Conservation (phyloP, 176 grass and related monocot genomes). For the Zizania latifolia region DNA sequence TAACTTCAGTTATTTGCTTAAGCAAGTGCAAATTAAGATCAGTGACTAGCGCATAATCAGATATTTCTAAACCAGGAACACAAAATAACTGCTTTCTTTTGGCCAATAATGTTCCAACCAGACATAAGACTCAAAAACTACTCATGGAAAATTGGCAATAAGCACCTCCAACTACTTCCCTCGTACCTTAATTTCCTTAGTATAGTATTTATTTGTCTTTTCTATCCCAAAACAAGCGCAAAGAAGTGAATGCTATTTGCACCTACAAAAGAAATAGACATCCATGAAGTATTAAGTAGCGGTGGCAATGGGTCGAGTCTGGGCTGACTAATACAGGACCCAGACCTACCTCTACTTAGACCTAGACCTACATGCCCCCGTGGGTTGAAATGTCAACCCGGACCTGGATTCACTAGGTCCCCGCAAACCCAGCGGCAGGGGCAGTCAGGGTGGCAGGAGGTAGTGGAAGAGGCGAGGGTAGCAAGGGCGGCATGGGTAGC, state of each 20-base stretch:
- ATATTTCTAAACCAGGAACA: neutral
- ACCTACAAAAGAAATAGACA: conserved; percentile 9
- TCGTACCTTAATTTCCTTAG: neutral
- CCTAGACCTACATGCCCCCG: too few species aligned
- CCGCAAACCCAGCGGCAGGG: too few species aligned
- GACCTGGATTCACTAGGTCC: too few species aligned
- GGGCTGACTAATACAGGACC: too few species aligned
- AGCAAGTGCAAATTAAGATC: neutral
- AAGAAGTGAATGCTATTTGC: neutral
- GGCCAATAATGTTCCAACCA: neutral
- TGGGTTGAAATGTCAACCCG: too few species aligned
- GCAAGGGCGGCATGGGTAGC: too few species aligned
- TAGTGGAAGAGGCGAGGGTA: too few species aligned
- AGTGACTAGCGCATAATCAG: neutral
- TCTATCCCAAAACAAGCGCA: neutral
- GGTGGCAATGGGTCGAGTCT: too few species aligned
- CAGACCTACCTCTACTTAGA: too few species aligned
- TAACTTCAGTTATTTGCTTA: neutral
- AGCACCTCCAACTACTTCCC: conserved; percentile 1
- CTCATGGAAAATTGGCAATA: neutral
- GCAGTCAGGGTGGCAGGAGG: too few species aligned
- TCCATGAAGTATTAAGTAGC: too few species aligned
- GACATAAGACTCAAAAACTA: conserved; percentile 1
- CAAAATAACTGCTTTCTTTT: neutral
- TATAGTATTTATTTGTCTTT: neutral